Evolutionary conservation across 441 rosid species (phyloP).

Genomic region (Croton laevigatus): DNA sequence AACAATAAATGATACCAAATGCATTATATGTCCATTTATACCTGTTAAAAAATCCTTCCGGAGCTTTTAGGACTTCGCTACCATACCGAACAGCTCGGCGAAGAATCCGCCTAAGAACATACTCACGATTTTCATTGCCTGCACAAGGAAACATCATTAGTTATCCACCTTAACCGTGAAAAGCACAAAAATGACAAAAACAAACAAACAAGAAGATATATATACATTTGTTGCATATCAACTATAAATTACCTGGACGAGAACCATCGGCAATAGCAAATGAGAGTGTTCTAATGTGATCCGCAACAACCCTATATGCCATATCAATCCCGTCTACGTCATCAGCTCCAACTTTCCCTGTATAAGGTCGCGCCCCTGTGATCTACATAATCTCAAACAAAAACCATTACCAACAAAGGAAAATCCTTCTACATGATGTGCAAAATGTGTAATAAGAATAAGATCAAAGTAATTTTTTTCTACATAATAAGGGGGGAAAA

Average conservation of each 20-base stretch:
- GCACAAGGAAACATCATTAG: constrained; percentile 5
- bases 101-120: constrained; percentile 94
- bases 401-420: background rate
- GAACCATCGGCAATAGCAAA: constrained; percentile 99
- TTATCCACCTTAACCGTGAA: background rate
- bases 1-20: background rate
- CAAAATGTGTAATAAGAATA: background rate
- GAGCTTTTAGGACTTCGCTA: constrained; percentile 83
- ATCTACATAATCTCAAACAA: constrained; percentile 38
- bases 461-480: background rate
- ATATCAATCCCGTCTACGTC: constrained; percentile 84
- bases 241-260: constrained; percentile 68
- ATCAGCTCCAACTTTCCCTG: constrained; percentile 92
- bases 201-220: background rate
- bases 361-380: constrained; percentile 80
- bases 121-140: constrained; percentile 99
- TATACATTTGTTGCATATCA: background rate
- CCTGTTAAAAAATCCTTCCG: constrained; percentile 93
- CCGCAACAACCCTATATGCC: constrained; percentile 99
- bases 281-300: constrained; percentile 92
- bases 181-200: constrained; percentile 3
- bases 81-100: constrained; percentile 99
- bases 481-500: background rate
- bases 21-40: constrained; percentile 29
- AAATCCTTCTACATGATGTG: background rate